Evolutionary conservation across 441 rosid genomes (phyloP), one percentile per base, ranked within the genome.

Genomic region (Erysimum pusillum): DNA sequence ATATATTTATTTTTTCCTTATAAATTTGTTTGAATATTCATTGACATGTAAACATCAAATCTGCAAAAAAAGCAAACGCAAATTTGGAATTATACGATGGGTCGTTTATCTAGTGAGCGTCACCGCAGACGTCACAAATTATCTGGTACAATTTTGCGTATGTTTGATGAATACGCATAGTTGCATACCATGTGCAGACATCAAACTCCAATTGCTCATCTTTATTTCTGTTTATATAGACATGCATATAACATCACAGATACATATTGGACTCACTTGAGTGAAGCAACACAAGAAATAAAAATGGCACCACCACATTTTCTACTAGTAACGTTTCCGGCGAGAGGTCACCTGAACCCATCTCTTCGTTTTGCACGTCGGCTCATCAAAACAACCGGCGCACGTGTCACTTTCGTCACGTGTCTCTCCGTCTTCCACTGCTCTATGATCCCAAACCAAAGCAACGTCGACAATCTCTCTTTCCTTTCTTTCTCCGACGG

Each of bases 401-500:
- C 78, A 18, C 83, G 69, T 32, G 85, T 81, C 67, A 83, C 88
- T 45, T 59, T 81, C 44, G 80, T 59, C 68, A 78, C 87, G 6
- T 67, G 71, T 18, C 53, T 62, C 61, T 69, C 56, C 10, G 76
- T 76, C 67, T 56, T 77, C 56, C 73, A 68, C 35, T 61, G 72
- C 51, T 68, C 82, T 9, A 73, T 53, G 75, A 66, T 79, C 5
- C 20, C 74, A 28, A 51, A 17, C 34, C 36, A 69, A 9, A 38
- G 22, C 22, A 7, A 60, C 22, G 58, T 63, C 5, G 46, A 73
- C 2, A 84, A 83, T 48, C 76, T 91, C 61, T 76, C 86, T 4
- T 78, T 80, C 3, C 80, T 82, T 9, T 9, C 86, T 17, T 90
- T 79, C 77, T 87, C 90, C 0, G 90, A 90, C 11, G 97, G 94